These are phyloP conservation scores for Polysphondylium violaceum DNA, from an alignment of 78 protist species.

Conservation along the genomic window DNA sequence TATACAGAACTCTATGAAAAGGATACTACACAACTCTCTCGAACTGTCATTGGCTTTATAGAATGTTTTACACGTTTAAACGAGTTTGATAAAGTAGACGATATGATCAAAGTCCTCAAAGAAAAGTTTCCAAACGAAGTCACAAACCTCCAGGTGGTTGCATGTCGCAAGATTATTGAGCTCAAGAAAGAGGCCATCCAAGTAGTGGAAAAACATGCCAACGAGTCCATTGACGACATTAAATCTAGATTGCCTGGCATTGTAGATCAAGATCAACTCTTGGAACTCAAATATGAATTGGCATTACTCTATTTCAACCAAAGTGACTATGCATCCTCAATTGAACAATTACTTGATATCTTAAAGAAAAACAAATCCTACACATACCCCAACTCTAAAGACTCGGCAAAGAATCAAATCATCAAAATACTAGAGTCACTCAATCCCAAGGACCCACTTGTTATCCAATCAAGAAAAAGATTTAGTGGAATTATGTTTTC, in stretches of 20 bases:
- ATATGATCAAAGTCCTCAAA: not conserved
- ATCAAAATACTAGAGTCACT: constrained; percentile 17
- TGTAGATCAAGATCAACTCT: not conserved
- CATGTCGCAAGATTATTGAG: not conserved
- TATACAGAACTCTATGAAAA: not conserved
- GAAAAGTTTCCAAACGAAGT: constrained; percentile 19
- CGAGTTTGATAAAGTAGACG: not conserved
- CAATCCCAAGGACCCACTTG: constrained; percentile 13
- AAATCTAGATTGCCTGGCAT: not conserved
- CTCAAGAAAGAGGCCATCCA: constrained; percentile 1
- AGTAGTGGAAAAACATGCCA: not conserved
- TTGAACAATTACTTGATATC: not conserved
- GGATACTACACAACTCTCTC: constrained; percentile 1
- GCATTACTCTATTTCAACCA: not conserved
- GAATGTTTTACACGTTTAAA: constrained; percentile 11
- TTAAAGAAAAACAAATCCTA: not conserved
- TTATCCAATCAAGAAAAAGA: constrained; percentile 17
- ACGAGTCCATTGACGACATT: not conserved
- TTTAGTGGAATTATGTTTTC: constrained; percentile 18
- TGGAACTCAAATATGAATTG: constrained; percentile 11
- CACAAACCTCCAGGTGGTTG: not conserved
- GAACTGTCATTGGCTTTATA: not conserved
- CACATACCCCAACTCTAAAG: not conserved
- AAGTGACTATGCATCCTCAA: constrained; percentile 19
- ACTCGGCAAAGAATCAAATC: not conserved